Percentiles rank a stretch among this genome's conserved stretches.
These are phyloP conservation scores for Boletus rubropictus DNA, from an alignment of 768 basidiomycete species.

Conservation along the genomic window DNA sequence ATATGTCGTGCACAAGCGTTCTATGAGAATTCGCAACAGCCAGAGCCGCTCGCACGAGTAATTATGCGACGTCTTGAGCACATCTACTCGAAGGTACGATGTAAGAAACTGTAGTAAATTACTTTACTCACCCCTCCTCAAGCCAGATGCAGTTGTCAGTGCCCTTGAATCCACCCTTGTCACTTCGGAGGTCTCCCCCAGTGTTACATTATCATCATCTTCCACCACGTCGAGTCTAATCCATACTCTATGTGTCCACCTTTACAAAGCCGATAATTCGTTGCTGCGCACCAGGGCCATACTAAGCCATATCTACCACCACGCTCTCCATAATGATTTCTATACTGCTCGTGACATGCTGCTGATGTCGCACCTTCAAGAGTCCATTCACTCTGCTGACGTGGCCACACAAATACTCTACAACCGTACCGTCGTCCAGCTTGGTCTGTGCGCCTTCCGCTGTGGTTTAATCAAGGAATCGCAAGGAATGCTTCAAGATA, in stretches of 20 bases:
- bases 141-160: conserved; percentile 91
- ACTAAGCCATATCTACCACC: conserved; percentile 96
- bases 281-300: conserved; percentile 94
- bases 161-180: conserved; percentile 75
- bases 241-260: conserved; percentile 81
- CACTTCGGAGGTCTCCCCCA: conserved; percentile 53
- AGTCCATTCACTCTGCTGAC: conserved; percentile 92
- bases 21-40: conserved; percentile 75
- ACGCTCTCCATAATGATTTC: conserved; percentile 94
- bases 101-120: neutral
- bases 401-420: conserved; percentile 97
- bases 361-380: conserved; percentile 97
- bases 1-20: conserved; percentile 90
- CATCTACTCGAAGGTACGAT: conserved; percentile 88
- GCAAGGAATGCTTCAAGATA: conserved; percentile 88
- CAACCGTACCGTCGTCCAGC: conserved; percentile 95
- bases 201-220: conserved; percentile 51
- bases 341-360: conserved; percentile 97
- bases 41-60: conserved; percentile 78
- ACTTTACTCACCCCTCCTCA: conserved; percentile 9
- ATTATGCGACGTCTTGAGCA: conserved; percentile 96
- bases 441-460: conserved; percentile 95
- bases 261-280: conserved; percentile 89
- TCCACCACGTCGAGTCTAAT: conserved; percentile 70
- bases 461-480: conserved; percentile 91